phyloP scores from a whole-genome alignment of 2,329 filamentous ascomycete genomes.

The Nemania bipapillata region DNA sequence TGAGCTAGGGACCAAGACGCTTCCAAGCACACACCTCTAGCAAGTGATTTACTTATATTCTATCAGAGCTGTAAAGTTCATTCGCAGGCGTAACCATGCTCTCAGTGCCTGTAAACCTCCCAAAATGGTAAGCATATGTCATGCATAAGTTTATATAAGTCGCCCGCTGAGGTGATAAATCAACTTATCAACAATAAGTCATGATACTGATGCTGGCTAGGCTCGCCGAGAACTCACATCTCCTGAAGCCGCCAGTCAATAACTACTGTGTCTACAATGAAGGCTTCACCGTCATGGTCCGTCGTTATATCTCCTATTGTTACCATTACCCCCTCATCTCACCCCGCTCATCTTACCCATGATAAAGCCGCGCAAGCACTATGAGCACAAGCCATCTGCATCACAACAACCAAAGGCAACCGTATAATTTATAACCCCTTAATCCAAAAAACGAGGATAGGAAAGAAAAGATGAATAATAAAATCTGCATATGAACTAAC shows the following conservation, averaged over 20 bases:
- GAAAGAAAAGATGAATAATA: background rate
- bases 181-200: slow-evolving; percentile 11
- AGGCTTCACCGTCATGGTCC: slow-evolving; percentile 81
- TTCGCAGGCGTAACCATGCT: slow-evolving; percentile 56
- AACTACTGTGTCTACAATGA: slow-evolving; percentile 97
- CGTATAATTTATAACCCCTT: background rate
- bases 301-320: slow-evolving; percentile 19
- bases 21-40: slow-evolving; percentile 14
- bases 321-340: background rate
- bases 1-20: background rate
- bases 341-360: background rate
- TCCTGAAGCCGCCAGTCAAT: slow-evolving; percentile 93
- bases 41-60: background rate
- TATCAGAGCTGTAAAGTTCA: slow-evolving; percentile 1
- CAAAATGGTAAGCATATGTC: slow-evolving; percentile 63
- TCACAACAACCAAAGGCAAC: background rate
- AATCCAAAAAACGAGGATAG: background rate
- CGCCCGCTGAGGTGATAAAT: slow-evolving; percentile 22
- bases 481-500: slow-evolving; percentile 4
- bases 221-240: slow-evolving; percentile 90
- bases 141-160: slow-evolving; percentile 19
- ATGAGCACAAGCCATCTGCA: background rate
- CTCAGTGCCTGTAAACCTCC: slow-evolving; percentile 64
- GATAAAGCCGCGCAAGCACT: background rate
- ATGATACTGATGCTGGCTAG: slow-evolving; percentile 61